phyloP scores from a whole-genome alignment of 2,329 filamentous ascomycete genomes.

The Colletotrichum musae region DNA sequence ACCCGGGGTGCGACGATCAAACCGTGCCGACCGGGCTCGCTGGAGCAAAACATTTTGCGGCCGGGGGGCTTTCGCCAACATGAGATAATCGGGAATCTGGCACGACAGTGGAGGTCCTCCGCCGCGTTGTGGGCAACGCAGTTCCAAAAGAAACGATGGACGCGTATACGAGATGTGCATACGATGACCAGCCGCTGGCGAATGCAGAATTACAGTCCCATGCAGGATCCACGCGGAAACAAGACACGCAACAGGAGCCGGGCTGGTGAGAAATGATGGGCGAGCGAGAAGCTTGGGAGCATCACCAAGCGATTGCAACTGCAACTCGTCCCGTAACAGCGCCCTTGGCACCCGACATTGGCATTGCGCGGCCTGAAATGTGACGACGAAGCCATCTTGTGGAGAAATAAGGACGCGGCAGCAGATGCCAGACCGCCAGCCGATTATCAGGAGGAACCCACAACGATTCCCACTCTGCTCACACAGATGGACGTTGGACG shows the following conservation, averaged over 20 bases:
- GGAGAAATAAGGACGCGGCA: constrained; percentile 23
- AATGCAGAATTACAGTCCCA: no score
- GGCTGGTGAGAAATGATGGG: background rate
- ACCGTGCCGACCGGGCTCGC: constrained; percentile 33
- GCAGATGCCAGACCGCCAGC: constrained; percentile 17
- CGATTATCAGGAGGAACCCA: constrained; percentile 19
- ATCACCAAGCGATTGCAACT: constrained; percentile 30
- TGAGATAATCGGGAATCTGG: constrained; percentile 25
- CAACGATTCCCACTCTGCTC: background rate
- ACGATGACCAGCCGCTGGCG: constrained; percentile 4
- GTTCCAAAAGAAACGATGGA: background rate
- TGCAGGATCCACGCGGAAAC: constrained; percentile 21
- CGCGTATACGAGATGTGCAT: background rate
- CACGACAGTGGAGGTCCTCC: constrained; percentile 18
- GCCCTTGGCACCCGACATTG: background rate
- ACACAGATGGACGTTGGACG: background rate
- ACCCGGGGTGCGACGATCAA: constrained; percentile 34
- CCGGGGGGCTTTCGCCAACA: constrained; percentile 1
- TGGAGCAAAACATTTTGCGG: constrained; percentile 26
- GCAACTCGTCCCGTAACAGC: constrained; percentile 22
- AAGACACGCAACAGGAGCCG: constrained; percentile 15
- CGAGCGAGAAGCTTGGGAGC: constrained; percentile 1
- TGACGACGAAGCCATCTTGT: background rate
- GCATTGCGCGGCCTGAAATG: constrained; percentile 5
- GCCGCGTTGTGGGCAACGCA: constrained; percentile 8